Base-by-base conservation (phyloP, 345 rosid species). In the Arabis hirsuta region DNA sequence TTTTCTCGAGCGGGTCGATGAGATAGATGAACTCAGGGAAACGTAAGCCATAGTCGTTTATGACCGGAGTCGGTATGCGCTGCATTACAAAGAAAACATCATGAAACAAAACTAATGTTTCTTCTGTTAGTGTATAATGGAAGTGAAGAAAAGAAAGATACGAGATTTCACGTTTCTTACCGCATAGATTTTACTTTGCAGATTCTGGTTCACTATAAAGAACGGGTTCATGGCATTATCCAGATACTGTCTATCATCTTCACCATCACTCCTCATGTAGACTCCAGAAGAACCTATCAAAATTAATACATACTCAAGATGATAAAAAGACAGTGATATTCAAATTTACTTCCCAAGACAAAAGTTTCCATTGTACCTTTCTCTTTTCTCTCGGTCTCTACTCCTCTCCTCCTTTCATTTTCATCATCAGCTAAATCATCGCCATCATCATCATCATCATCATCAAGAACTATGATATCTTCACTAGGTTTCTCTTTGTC, bases 381-480 rank as follows among this genome's bases (percentile, higher is more conserved):
- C 44, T 29, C 14, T 50, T 14, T 71, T 27, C 12, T 26, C 74
- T 59, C 42, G 12, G 26, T 39, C 56, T 71, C 13, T 27, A 47
- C 41, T 9, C 57, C 38, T 36, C 65, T 47, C 57, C 9, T 36
- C 22, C 9, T 38, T 9, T 60, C 74, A 20, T 56, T 47, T 42
- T 48, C 72, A 34, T 11, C 73, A 55, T 43, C 44, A 54, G 9
- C 31, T 19, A 7, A 0, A 12, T 13, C 55, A 20, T 45, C 38
- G 4, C 22, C 64, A 11, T 34, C 38, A 6, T 24, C 44, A 11
- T 14, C 55, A 22, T 26, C 16, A 43, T 55, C 64, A 36, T 56
- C 65, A 46, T 39, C 60, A 60, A 26, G 4, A 47, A 60, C 44
- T 12, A 60, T 60, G 24, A 50, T 16, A 60, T 71, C 74, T 58